Percentiles rank a stretch among this genome's conserved stretches.
Evolutionary conservation across 176 grass and related monocot genomes (phyloP).

Genomic region (Avena atlantica): DNA sequence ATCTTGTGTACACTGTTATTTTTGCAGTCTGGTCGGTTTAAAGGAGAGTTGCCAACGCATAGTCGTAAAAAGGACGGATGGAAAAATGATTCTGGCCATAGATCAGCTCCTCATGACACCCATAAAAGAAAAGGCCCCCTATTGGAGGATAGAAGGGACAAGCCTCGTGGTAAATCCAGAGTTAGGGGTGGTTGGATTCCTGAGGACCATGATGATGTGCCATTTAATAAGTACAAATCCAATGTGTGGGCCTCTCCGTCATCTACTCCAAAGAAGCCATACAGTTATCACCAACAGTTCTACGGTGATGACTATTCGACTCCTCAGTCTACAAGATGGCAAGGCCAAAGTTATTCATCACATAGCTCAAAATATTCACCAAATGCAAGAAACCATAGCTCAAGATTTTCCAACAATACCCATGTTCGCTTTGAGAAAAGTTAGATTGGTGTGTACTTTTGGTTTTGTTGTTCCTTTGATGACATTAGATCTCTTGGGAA

Average conservation of each 20-base stretch:
- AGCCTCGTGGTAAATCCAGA: conserved; percentile 53
- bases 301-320: conserved; percentile 53
- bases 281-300: conserved; percentile 36
- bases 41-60: conserved; percentile 50
- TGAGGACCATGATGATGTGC: conserved; percentile 57
- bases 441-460: conserved; percentile 25
- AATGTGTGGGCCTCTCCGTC: conserved; percentile 55
- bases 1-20: background rate
- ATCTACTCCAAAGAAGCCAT: conserved; percentile 50
- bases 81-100: conserved; percentile 53
- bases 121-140: conserved; percentile 52
- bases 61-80: conserved; percentile 48
- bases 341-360: conserved; percentile 21
- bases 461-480: conserved; percentile 39
- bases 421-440: conserved; percentile 47
- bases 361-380: conserved; percentile 40
- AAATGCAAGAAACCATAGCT: conserved; percentile 39
- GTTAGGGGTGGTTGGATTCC: conserved; percentile 65
- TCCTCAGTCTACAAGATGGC: conserved; percentile 47
- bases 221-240: conserved; percentile 54
- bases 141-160: conserved; percentile 61
- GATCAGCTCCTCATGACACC: conserved; percentile 65
- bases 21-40: conserved; percentile 53
- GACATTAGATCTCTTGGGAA: conserved; percentile 7
- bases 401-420: conserved; percentile 51